These are phyloP conservation scores for Emergomyces africanus DNA, from an alignment of 2,329 filamentous ascomycete genomes.

Conservation along the genomic window DNA sequence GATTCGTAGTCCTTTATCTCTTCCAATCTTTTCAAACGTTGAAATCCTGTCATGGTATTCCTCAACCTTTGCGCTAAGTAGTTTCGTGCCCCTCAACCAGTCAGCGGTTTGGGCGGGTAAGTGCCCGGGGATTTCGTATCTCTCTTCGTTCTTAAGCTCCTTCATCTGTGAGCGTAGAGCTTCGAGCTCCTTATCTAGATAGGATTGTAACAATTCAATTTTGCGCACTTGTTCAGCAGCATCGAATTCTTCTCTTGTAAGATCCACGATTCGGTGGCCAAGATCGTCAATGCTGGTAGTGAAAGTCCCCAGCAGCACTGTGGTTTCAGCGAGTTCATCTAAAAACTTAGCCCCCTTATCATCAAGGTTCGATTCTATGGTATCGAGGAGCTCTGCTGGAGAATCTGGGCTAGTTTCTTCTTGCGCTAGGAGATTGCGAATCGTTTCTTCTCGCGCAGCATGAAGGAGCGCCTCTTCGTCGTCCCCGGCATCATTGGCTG, in stretches of 20 bases:
- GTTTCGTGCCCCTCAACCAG: slow-evolving; percentile 56
- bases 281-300: slow-evolving; percentile 39
- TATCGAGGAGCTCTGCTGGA: slow-evolving; percentile 36
- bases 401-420: slow-evolving; percentile 17
- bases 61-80: slow-evolving; percentile 51
- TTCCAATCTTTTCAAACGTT: slow-evolving; percentile 23
- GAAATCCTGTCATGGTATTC: slow-evolving; percentile 50
- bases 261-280: slow-evolving; percentile 40
- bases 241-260: slow-evolving; percentile 43
- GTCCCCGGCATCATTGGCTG: slow-evolving; percentile 58
- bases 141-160: slow-evolving; percentile 20
- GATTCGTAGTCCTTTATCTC: slow-evolving; percentile 21
- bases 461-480: slow-evolving; percentile 26
- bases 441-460: slow-evolving; percentile 24
- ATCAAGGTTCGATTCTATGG: slow-evolving; percentile 42
- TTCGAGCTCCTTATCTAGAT: slow-evolving; percentile 42
- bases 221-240: slow-evolving; percentile 44
- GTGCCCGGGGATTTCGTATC: slow-evolving; percentile 43
- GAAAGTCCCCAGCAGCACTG: slow-evolving; percentile 39
- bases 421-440: slow-evolving; percentile 19
- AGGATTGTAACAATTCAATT: slow-evolving; percentile 42
- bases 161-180: slow-evolving; percentile 19
- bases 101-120: slow-evolving; percentile 61
- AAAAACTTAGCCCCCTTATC: slow-evolving; percentile 43
- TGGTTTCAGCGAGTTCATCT: slow-evolving; percentile 43